Evolutionary conservation across 2,329 filamentous ascomycete species (phyloP), one percentile per base, ranked within the genome.

Genomic region (Chaetomiaceae sp.): DNA sequence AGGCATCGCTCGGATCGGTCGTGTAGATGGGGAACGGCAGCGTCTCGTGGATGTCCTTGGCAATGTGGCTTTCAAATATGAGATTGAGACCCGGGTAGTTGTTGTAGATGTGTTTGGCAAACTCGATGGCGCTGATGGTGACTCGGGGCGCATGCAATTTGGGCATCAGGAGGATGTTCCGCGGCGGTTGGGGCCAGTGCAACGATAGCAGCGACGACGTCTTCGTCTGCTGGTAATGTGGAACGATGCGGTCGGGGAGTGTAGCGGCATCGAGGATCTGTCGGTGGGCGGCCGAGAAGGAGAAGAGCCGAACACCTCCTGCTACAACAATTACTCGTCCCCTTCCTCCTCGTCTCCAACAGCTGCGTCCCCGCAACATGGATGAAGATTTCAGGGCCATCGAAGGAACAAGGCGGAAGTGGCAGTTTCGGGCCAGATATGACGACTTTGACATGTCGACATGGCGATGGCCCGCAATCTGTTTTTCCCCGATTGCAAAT

Each of bases 81-180:
- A 97, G 77, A 63, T 89, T 87, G 58, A 91, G 81, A 48, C 81
- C 81, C 1, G 90, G 86, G 68, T 97, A 96, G 54, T 89, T 89
- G 57, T 76, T 77, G 61, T 84, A 81, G 54, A 96, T 80, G 69
- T 97, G 87, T 61, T 81, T 86, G 59, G 79, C 79, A 56, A 83
- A 82, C 56, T 73, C 72, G 58, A 80, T 65, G 23, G 79, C 77
- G 2, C 79, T 77, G 14, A 73, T 66, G 14, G 73, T 73, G 14
- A 82, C 80, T 10, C 77, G 71, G 0, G 77, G 74, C 1, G 78
- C 75, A 58, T 77, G 77, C 45, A 82, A 73, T 66, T 84, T 84
- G 37, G 80, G 78, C 52, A 83, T 78, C 36, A 84, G 71, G 23
- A 84, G 71, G 42, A 83, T 68, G 57, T 82, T 83, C 46, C 73